Conservation (phyloP, 23 red algal species). For the Cyanidioschyzon merolae region DNA sequence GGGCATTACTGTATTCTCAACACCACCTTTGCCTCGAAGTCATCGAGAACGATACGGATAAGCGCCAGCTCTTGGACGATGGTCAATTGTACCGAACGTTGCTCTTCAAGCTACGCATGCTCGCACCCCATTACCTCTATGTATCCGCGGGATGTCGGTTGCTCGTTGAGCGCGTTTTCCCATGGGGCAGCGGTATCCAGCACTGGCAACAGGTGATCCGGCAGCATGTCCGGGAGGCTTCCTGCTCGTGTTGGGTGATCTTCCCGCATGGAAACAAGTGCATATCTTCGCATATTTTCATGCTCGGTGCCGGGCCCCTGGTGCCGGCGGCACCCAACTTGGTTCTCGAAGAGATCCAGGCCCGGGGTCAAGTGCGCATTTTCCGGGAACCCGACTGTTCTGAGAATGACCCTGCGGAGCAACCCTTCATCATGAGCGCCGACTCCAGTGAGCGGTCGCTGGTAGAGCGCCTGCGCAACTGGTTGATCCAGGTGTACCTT, state of each 20-base stretch:
- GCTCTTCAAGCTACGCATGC: background rate
- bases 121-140: background rate
- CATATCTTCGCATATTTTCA: background rate
- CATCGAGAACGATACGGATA: no score
- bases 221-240: background rate
- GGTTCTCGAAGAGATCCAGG: background rate
- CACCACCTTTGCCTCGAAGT: no score
- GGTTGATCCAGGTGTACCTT: slow-evolving; percentile 57
- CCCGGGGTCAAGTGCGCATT: background rate
- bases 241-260: background rate
- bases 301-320: background rate
- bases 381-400: background rate
- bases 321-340: background rate
- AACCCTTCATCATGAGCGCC: background rate
- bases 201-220: background rate
- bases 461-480: slow-evolving; percentile 36
- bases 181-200: background rate
- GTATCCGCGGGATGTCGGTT: background rate
- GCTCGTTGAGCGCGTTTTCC: background rate
- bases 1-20: no score
- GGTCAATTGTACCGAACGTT: background rate
- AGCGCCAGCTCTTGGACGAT: no score
- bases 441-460: slow-evolving; percentile 21
- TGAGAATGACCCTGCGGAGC: background rate
- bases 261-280: background rate